Evolutionary conservation across 306 rosid species (phyloP).

Genomic region (Acacia crassicarpa): DNA sequence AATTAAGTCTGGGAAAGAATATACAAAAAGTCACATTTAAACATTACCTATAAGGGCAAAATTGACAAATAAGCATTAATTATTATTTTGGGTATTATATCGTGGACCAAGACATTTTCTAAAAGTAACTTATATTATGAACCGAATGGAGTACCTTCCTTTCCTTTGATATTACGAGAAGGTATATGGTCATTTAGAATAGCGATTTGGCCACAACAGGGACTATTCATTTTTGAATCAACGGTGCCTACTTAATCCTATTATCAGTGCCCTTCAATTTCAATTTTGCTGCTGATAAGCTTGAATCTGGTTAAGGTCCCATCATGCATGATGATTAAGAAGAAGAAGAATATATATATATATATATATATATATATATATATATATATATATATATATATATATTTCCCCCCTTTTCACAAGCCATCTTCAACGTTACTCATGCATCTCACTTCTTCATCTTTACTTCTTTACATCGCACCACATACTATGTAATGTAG

Average conservation of each 20-base stretch:
- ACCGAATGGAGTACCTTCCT: too few species aligned
- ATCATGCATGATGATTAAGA: neutral
- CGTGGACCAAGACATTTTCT: too few species aligned
- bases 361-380: too few species aligned
- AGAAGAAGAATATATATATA: neutral
- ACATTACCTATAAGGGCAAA: too few species aligned
- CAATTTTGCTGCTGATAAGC: neutral
- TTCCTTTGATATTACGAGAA: too few species aligned
- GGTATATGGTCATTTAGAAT: too few species aligned
- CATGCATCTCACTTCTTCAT: neutral
- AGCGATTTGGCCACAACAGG: neutral
- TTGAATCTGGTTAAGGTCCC: neutral
- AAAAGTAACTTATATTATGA: too few species aligned
- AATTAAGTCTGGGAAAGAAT: too few species aligned
- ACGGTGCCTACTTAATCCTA: neutral
- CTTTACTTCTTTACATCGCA: neutral
- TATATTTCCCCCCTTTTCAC: neutral
- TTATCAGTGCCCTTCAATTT: neutral
- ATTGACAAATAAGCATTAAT: too few species aligned
- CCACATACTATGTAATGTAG: neutral
- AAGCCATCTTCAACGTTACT: constrained; percentile 8
- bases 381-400: too few species aligned
- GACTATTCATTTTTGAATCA: neutral
- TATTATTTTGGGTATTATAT: too few species aligned
- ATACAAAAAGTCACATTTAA: too few species aligned